Percentiles rank a stretch among this genome's conserved stretches.
Conservation (phyloP, 2,329 filamentous ascomycete genomes). For the Penicillium sp. region DNA sequence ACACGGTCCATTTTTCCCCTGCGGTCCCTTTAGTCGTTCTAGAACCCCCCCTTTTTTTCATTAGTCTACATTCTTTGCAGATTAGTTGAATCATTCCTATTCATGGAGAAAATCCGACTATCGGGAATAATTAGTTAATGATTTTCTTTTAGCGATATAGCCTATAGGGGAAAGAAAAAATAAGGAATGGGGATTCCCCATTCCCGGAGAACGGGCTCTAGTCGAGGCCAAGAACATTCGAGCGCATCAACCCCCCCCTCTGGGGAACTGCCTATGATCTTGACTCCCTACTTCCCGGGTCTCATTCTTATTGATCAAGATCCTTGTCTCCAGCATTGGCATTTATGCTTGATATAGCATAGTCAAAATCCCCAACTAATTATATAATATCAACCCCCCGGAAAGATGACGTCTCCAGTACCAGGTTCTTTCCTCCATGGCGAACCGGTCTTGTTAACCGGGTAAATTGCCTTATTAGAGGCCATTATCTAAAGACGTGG, state of each 20-base stretch:
- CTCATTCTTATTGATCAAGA: slow-evolving; percentile 8
- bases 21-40: slow-evolving; percentile 19
- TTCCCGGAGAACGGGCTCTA: slow-evolving; percentile 16
- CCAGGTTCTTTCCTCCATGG: slow-evolving; percentile 4
- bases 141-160: not conserved
- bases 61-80: slow-evolving; percentile 13
- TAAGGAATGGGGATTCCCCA: not conserved
- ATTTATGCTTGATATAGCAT: not conserved
- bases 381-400: not conserved
- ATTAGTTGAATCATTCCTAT: slow-evolving; percentile 16
- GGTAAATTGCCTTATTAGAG: slow-evolving; percentile 11
- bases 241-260: slow-evolving; percentile 9
- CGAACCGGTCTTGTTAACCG: slow-evolving; percentile 10
- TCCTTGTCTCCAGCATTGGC: not conserved
- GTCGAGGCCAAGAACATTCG: slow-evolving; percentile 26
- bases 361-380: not conserved
- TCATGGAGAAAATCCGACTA: slow-evolving; percentile 23
- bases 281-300: slow-evolving; percentile 3
- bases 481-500: not conserved
- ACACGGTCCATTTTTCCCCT: slow-evolving; percentile 25
- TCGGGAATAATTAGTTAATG: slow-evolving; percentile 20
- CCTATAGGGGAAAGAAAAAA: not conserved
- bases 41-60: slow-evolving; percentile 21
- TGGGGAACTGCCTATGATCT: slow-evolving; percentile 6
- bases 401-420: slow-evolving; percentile 19